These are phyloP conservation scores for Bromus sterilis DNA, from an alignment of 176 grass and related monocot genomes.

Conservation along the genomic window DNA sequence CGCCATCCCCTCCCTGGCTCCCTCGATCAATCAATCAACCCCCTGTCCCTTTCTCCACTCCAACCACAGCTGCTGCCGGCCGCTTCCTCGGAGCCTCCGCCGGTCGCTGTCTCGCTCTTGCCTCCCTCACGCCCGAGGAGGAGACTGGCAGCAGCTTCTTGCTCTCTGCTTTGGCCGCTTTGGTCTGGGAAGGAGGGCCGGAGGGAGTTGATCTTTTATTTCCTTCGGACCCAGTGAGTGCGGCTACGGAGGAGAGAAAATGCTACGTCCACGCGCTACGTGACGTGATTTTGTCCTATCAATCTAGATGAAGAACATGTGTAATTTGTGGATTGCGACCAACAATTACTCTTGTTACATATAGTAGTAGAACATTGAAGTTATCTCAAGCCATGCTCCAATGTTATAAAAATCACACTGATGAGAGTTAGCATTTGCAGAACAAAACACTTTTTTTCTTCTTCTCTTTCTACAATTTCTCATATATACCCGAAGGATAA, in stretches of 20 bases:
- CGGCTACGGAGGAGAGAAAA: neutral
- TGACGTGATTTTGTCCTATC: neutral
- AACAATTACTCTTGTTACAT: too few species aligned
- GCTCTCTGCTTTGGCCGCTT: neutral
- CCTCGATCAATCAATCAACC: neutral
- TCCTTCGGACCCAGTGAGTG: neutral
- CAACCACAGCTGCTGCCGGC: neutral
- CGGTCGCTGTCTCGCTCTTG: neutral
- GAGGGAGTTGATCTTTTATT: conserved; percentile 20
- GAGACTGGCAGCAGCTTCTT: neutral
- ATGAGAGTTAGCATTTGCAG: too few species aligned
- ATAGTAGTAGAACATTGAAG: too few species aligned
- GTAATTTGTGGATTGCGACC: neutral
- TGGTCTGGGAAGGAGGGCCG: neutral
- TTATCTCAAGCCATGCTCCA: neutral
- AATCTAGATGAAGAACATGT: neutral
- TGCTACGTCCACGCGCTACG: neutral
- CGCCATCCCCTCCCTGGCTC: neutral
- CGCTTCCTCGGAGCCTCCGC: conserved; percentile 15
- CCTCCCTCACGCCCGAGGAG: neutral
- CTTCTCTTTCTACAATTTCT: too few species aligned
- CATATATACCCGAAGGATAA: too few species aligned
- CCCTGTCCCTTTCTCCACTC: neutral
- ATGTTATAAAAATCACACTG: too few species aligned
- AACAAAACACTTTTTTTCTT: too few species aligned